These are phyloP conservation scores for Ogataea salicorniae DNA, from an alignment of 805 yeast genomes.

Conservation along the genomic window DNA sequence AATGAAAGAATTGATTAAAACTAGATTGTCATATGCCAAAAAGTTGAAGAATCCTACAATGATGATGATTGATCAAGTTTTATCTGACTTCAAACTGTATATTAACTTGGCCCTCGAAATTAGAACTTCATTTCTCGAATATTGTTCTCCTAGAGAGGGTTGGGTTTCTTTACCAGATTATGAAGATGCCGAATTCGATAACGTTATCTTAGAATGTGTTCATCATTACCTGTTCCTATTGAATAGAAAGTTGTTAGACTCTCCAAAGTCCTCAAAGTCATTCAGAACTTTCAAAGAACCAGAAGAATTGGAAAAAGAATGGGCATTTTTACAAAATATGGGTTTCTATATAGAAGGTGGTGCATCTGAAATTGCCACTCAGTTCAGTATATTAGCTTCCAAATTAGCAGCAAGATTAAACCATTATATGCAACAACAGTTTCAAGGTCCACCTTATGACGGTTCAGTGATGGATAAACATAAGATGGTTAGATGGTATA, in stretches of 20 bases:
- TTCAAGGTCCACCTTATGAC: slow-evolving; percentile 51
- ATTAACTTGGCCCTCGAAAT: slow-evolving; percentile 70
- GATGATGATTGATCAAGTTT: slow-evolving; percentile 94
- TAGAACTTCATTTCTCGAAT: slow-evolving; percentile 59
- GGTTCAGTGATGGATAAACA: slow-evolving; percentile 30
- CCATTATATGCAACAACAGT: slow-evolving; percentile 67
- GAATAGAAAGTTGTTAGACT: slow-evolving; percentile 72
- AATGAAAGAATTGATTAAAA: slow-evolving; percentile 70
- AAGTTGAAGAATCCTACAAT: slow-evolving; percentile 80
- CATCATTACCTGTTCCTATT: slow-evolving; percentile 64
- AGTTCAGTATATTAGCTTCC: slow-evolving; percentile 59
- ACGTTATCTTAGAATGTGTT: slow-evolving; percentile 66
- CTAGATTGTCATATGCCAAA: slow-evolving; percentile 71
- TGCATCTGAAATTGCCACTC: slow-evolving; percentile 74
- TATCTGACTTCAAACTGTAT: slow-evolving; percentile 77
- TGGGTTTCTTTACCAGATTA: slow-evolving; percentile 64
- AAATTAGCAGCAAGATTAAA: slow-evolving; percentile 65
- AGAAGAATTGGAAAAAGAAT: slow-evolving; percentile 79
- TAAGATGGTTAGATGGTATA: slow-evolving; percentile 59
- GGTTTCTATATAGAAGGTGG: slow-evolving; percentile 80
- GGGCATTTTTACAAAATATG: slow-evolving; percentile 69
- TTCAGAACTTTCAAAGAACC: slow-evolving; percentile 88
- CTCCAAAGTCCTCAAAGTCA: slow-evolving; percentile 54
- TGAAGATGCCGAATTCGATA: slow-evolving; percentile 58
- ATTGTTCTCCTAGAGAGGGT: slow-evolving; percentile 52